Evolutionary conservation across 345 rosid species (phyloP), one percentile per base, ranked within the genome.

Genomic region (Capsella bursapastoris): DNA sequence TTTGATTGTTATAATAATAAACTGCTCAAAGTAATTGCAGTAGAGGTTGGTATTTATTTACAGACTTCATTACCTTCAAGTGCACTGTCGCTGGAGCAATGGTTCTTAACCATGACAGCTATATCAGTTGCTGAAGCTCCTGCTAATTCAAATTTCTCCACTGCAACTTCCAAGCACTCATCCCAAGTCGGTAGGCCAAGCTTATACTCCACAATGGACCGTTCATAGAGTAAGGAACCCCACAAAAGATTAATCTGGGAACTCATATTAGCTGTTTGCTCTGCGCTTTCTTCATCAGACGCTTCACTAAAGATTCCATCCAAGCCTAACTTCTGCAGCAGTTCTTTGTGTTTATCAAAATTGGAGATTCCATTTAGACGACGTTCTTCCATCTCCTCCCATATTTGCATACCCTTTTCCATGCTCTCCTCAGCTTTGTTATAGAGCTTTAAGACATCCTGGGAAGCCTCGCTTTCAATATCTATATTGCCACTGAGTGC

Each of bases 81-180:
- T 43, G 98, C 91, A 49, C 85, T 85, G 74, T 82, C 84, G 68
- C 88, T 95, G 71, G 99, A 92, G 77, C 97, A 87, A 79, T 95
- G 98, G 77, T 92, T 95, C 92, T 95, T 95, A 75, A 95, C 83
- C 97, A 92, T 95, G 31, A 95, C 97, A 72, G 98, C 97, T 73
- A 92, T 70, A 78, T 95, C 97, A 9, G 97, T 92, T 7, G 92
- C 86, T 74, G 99, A 90, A 78, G 99, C 98, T 76, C 99, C 97
- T 56, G 97, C 98, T 29, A 92, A 87, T 82, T 90, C 97, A 79
- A 92, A 95, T 78, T 95, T 95, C 86, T 92, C 99, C 6, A 95
- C 96, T 1, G 99, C 82, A 71, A 95, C 99, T 80, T 95, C 98
- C 65, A 92, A 78, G 44, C 98, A 95, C 85, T 95, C 99, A 82